These are phyloP conservation scores for Alternaria longipes DNA, from an alignment of 2,329 filamentous ascomycete species.

Conservation along the genomic window DNA sequence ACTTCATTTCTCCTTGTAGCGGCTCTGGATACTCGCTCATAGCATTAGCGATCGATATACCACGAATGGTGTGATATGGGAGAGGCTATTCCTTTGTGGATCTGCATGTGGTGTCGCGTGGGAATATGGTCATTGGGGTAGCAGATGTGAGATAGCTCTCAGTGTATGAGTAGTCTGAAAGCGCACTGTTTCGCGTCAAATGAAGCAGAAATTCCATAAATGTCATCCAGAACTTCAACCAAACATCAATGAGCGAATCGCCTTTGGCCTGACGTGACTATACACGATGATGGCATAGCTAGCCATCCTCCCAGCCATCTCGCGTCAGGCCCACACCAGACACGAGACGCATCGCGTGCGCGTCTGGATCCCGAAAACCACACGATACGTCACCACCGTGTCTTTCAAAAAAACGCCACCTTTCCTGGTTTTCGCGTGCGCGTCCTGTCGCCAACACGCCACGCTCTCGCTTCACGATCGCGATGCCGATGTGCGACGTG, in stretches of 20 bases:
- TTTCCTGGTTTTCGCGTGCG: slow-evolving; percentile 9
- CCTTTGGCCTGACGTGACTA: not conserved
- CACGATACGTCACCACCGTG: slow-evolving; percentile 19
- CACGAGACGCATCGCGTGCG: slow-evolving; percentile 10
- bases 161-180: slow-evolving; percentile 36
- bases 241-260: not conserved
- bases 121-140: slow-evolving; percentile 15
- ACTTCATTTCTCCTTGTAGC: slow-evolving; percentile 47
- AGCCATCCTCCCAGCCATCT: slow-evolving; percentile 10
- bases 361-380: slow-evolving; percentile 5
- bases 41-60: slow-evolving; percentile 45
- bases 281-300: not conserved
- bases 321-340: slow-evolving; percentile 2
- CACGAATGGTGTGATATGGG: slow-evolving; percentile 38
- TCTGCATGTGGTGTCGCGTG: slow-evolving; percentile 21
- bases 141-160: slow-evolving; percentile 15
- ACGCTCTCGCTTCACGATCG: not conserved
- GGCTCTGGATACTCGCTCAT: slow-evolving; percentile 49
- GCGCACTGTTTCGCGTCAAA: slow-evolving; percentile 29
- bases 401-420: slow-evolving; percentile 5
- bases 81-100: slow-evolving; percentile 40
- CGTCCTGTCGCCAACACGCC: slow-evolving; percentile 10
- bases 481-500: slow-evolving; percentile 4
- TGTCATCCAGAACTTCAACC: not conserved
- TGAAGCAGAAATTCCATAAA: slow-evolving; percentile 25